Evolutionary conservation across 371 early-diverging fungal genomes (phyloP).

Genomic region (Mucor velutinosus): DNA sequence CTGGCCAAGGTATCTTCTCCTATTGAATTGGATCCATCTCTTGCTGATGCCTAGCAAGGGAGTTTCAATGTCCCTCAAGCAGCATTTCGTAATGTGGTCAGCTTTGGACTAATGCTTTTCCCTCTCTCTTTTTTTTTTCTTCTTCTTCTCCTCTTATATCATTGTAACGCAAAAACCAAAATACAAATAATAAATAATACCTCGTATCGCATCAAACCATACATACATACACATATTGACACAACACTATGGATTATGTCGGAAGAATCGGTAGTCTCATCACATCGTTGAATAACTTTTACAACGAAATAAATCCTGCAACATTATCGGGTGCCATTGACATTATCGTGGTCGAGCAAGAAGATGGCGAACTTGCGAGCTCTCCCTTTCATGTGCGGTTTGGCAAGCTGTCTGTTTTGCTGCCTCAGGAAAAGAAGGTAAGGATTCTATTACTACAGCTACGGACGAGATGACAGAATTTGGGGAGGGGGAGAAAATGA

Average conservation of each 20-base stretch:
- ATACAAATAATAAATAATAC: not conserved
- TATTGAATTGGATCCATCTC: conserved; percentile 42
- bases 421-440: conserved; percentile 87
- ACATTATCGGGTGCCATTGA: conserved; percentile 99
- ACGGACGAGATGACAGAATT: conserved; percentile 2
- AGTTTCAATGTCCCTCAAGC: not conserved
- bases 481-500: not conserved
- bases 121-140: not conserved
- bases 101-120: not conserved
- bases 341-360: conserved; percentile 91
- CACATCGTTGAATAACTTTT: conserved; percentile 89
- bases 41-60: conserved; percentile 25
- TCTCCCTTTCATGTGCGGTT: conserved; percentile 99
- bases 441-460: not conserved
- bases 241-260: conserved; percentile 42
- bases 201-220: not conserved
- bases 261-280: conserved; percentile 49
- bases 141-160: not conserved
- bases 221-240: not conserved
- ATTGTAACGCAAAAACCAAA: not conserved
- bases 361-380: conserved; percentile 81
- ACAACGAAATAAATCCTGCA: conserved; percentile 96
- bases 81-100: not conserved
- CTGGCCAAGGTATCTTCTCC: conserved; percentile 38
- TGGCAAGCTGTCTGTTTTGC: conserved; percentile 92